Conservation (phyloP, 805 yeast species). For the Hanseniaspora guilliermondii region DNA sequence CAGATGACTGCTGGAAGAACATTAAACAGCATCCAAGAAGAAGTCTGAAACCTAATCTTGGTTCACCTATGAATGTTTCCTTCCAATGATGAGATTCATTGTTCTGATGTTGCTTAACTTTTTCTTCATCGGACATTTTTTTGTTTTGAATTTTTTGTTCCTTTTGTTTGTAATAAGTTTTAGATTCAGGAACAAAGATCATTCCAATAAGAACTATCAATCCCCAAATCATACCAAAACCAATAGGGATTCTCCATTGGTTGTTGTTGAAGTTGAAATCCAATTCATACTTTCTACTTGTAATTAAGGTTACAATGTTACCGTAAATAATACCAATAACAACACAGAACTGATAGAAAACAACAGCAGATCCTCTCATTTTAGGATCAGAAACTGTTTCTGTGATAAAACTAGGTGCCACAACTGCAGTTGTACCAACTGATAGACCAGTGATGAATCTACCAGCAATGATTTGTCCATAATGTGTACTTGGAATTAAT, state of each 20-base stretch:
- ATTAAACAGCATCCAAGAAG: constrained; percentile 48
- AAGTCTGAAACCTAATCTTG: constrained; percentile 40
- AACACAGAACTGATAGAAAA: constrained; percentile 50
- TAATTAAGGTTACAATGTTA: constrained; percentile 48
- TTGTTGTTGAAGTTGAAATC: constrained; percentile 30
- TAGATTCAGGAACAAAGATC: constrained; percentile 55
- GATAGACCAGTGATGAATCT: constrained; percentile 60
- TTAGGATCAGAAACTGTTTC: constrained; percentile 50
- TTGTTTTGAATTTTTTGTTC: constrained; percentile 36
- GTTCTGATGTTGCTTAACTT: not conserved
- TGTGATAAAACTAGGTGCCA: constrained; percentile 58
- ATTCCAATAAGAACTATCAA: constrained; percentile 46
- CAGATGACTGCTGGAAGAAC: constrained; percentile 50
- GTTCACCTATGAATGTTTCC: constrained; percentile 51
- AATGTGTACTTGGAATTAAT: constrained; percentile 29
- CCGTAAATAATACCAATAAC: constrained; percentile 59
- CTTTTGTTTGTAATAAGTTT: constrained; percentile 42
- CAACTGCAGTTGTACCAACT: constrained; percentile 61
- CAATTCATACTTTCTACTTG: constrained; percentile 26
- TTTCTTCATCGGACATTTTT: constrained; percentile 30
- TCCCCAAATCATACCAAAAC: constrained; percentile 33
- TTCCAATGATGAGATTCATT: constrained; percentile 11
- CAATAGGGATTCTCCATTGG: constrained; percentile 60
- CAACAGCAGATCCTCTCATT: constrained; percentile 56
- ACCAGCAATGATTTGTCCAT: constrained; percentile 45